A percentile compares a stretch with the other conserved stretches of the same genome.
Conservation (phyloP, 106 monocot genomes). For the Dioscorea dumetorum region DNA sequence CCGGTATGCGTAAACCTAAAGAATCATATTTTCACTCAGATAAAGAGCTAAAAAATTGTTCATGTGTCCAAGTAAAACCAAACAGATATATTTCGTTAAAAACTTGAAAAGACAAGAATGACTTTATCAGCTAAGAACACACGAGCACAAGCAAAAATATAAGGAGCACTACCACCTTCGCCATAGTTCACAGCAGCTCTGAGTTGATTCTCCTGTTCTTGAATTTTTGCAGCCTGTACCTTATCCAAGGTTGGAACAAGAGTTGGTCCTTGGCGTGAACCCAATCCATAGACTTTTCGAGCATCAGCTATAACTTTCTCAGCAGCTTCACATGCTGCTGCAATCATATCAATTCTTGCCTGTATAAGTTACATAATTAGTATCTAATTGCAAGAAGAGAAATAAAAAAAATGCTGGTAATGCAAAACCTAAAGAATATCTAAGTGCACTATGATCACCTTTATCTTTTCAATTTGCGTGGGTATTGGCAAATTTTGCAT, state of each 20-base stretch:
- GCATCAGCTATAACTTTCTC: slow-evolving; percentile 88
- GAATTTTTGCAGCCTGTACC: slow-evolving; percentile 87
- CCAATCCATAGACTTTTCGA: slow-evolving; percentile 79
- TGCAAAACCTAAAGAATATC: neutral
- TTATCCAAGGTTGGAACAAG: slow-evolving; percentile 81
- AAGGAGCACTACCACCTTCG: slow-evolving; percentile 49
- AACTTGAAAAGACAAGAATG: neutral
- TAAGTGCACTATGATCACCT: slow-evolving; percentile 31
- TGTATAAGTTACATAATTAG: slow-evolving; percentile 15
- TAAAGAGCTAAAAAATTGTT: neutral
- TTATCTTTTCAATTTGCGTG: slow-evolving; percentile 87
- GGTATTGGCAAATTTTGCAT: slow-evolving; percentile 68
- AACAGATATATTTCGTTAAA: neutral
- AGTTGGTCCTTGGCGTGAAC: slow-evolving; percentile 66
- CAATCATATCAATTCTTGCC: slow-evolving; percentile 96
- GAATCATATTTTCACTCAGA: neutral
- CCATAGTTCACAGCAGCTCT: slow-evolving; percentile 83
- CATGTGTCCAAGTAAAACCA: neutral
- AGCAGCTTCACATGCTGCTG: slow-evolving; percentile 77
- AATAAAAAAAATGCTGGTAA: neutral
- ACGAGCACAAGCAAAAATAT: neutral
- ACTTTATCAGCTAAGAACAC: neutral
- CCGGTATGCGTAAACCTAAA: slow-evolving; percentile 66
- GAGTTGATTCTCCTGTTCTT: slow-evolving; percentile 83
- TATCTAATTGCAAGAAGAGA: neutral